Evolutionary conservation across 2,329 filamentous ascomycete genomes (phyloP), one percentile per base, ranked within the genome.

Genomic region (Cladosporium sp.): DNA sequence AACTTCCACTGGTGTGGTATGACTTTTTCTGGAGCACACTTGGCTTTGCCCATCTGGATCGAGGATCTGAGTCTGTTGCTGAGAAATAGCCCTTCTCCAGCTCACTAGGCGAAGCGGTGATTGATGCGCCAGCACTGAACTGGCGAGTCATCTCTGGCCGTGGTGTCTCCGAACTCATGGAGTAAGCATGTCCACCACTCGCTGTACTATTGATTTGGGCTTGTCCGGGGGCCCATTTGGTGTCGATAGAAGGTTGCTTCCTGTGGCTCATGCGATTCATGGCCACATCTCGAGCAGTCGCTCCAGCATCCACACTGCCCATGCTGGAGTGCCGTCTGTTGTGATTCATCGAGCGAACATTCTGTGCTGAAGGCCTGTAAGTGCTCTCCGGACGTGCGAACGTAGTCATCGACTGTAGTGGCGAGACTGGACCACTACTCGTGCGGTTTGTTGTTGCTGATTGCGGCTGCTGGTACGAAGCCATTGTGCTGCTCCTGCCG

Each of bases 51-150:
- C 89, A 87, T 53, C 86, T 86, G 72, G 86, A 88, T 66, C 90
- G 87, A 52, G 86, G 86, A 69, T 97, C 93, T 12, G 88, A 83
- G 73, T 98, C 94, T 18, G 90, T 91, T 3, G 93, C 92, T 8
- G 94, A 97, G 75, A 97, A 97, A 77, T 98, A 98, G 28, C 93
- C 94, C 40, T 92, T 87, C 73, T 98, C 95, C 18, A 92, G 78
- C 67, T 96, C 91, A 65, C 79, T 78, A 55, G 79, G 74, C 28
- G 73, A 75, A 35, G 74, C 67, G 28, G 61, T 63, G 26, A 63
- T 10, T 37, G 56, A 46, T n/a, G 59, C 46, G 12, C 61, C 50
- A 18, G 21, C 61, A 26, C 61, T 63, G 2, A 35, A 56, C 12
- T 63, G 61, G 33, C 50, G 61, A 2, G 35, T 18, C 50, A 63